Conservation (phyloP, 1,284 basidiomycete genomes). For the Moesziomyces sp. region DNA sequence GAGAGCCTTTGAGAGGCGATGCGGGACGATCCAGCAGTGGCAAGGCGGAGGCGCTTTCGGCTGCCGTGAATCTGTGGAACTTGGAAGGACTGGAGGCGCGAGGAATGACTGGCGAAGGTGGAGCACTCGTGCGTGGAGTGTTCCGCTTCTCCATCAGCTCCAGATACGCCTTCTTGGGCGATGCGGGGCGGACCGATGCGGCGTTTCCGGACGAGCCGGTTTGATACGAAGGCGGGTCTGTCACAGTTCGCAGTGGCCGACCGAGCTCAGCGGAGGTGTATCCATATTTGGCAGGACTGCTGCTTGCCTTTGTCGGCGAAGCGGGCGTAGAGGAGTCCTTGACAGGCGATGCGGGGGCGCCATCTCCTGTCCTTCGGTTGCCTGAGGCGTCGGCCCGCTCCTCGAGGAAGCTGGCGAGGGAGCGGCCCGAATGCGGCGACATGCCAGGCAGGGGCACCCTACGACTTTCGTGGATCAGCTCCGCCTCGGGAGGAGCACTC, state of each 20-base stretch:
- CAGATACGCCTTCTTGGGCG: constrained; percentile 46
- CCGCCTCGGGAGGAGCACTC: constrained; percentile 58
- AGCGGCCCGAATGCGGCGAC: constrained; percentile 35
- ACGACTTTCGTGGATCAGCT: constrained; percentile 49
- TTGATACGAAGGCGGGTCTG: constrained; percentile 5
- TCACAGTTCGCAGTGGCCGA: constrained; percentile 7
- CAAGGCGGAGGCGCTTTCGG: constrained; percentile 23
- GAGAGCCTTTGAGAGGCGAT: constrained; percentile 29
- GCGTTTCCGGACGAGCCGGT: constrained; percentile 4
- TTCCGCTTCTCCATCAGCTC: constrained; percentile 45
- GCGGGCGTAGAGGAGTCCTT: constrained; percentile 11
- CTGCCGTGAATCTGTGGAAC: constrained; percentile 27
- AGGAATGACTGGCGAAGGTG: constrained; percentile 35
- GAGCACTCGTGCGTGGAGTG: constrained; percentile 15
- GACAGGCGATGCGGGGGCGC: constrained; percentile 21
- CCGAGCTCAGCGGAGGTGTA: constrained; percentile 35
- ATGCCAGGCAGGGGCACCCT: constrained; percentile 53
- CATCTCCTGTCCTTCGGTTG: constrained; percentile 9
- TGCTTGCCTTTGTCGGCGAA: constrained; percentile 24
- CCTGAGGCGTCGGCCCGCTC: constrained; percentile 43
- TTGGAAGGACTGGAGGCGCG: constrained; percentile 51
- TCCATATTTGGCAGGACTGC: constrained; percentile 40
- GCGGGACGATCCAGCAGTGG: constrained; percentile 29
- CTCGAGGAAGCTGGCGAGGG: constrained; percentile 61
- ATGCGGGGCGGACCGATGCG: constrained; percentile 15